Base-by-base conservation (phyloP, 2,329 filamentous ascomycete genomes). In the Pestalotiopsis sp. region DNA sequence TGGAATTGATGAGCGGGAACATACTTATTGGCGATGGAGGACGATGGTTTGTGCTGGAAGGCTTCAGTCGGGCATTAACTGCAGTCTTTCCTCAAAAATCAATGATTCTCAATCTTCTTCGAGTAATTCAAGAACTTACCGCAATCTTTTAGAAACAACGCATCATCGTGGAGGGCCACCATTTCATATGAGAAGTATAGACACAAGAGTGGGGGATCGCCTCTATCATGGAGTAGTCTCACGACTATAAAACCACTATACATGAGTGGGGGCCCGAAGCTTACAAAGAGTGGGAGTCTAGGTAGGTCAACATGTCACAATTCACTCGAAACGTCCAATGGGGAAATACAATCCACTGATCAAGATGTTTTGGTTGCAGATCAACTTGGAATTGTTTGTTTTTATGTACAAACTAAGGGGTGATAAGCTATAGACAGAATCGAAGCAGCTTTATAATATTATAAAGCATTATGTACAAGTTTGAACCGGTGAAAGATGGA, bases 381-480 rank as follows among this genome's bases (percentile, higher is more conserved):
- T 52, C 44, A 52, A 52, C n/a, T n/a, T 52, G n/a, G 20, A 20
- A 52, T 52, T 52, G 44, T 52, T 52, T 20, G 44, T 26, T 58
- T 39, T 30, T 61, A 61, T 61, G 35, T 61, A 61, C 58, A 61
- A 26, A 61, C 17, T 35, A 20, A 20, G 30, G 38, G 58, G 58
- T 39, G 30, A 24, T 7, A 61, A 20, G 30, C 58, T 61, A 61
- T 61, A 35, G 35, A 61, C 58, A 61, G 58, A 61, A 35, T 26
- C 6, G 56, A 58, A 58, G 44, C 5, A 58, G 56, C 22, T 14
- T n/a, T 35, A 11, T 58, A 35, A 7, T 35, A 13, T 20, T 17
- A 26, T 9, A 61, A 61, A 61, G 58, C 30, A 61, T 40, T 61
- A 61, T 61, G 26, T 61, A 61, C 58, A 61, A 35, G 56, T 58